Evolutionary conservation across 805 yeast genomes (phyloP).

Genomic region (Wickerhamiella allomyrinae): DNA sequence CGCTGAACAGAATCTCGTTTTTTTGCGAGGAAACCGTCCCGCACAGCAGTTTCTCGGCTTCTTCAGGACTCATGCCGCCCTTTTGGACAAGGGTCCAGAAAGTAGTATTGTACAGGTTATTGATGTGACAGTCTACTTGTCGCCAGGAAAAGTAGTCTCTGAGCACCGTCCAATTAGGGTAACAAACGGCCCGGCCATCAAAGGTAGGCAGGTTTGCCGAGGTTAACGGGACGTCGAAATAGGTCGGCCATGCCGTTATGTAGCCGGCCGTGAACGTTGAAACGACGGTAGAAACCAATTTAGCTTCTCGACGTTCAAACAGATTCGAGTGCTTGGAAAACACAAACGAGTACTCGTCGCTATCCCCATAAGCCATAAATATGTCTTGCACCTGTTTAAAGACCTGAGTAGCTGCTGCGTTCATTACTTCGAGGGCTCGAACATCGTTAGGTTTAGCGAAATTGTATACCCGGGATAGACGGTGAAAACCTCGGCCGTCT

Average conservation of each 20-base stretch:
- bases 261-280: slow-evolving; percentile 71
- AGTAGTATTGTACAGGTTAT: slow-evolving; percentile 81
- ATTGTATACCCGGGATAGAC: slow-evolving; percentile 52
- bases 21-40: slow-evolving; percentile 79
- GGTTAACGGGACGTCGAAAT: slow-evolving; percentile 39
- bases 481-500: slow-evolving; percentile 89
- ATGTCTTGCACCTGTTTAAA: slow-evolving; percentile 57
- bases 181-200: slow-evolving; percentile 79
- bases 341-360: slow-evolving; percentile 86
- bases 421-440: slow-evolving; percentile 67
- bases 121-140: slow-evolving; percentile 89
- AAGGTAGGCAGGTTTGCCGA: slow-evolving; percentile 60
- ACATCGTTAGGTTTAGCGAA: slow-evolving; percentile 82
- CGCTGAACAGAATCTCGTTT: slow-evolving; percentile 67
- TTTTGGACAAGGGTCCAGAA: slow-evolving; percentile 73
- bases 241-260: slow-evolving; percentile 47
- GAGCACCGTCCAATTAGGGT: slow-evolving; percentile 48
- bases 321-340: slow-evolving; percentile 46
- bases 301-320: slow-evolving; percentile 73
- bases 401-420: slow-evolving; percentile 56
- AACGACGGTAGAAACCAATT: slow-evolving; percentile 68
- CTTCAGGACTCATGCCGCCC: slow-evolving; percentile 58
- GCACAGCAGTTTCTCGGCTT: slow-evolving; percentile 57
- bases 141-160: slow-evolving; percentile 88
- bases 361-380: slow-evolving; percentile 78